Percentiles rank a stretch among this genome's conserved stretches.
Evolutionary conservation across 2,329 filamentous ascomycete genomes (phyloP).

Genomic region (Diaporthe sp.): DNA sequence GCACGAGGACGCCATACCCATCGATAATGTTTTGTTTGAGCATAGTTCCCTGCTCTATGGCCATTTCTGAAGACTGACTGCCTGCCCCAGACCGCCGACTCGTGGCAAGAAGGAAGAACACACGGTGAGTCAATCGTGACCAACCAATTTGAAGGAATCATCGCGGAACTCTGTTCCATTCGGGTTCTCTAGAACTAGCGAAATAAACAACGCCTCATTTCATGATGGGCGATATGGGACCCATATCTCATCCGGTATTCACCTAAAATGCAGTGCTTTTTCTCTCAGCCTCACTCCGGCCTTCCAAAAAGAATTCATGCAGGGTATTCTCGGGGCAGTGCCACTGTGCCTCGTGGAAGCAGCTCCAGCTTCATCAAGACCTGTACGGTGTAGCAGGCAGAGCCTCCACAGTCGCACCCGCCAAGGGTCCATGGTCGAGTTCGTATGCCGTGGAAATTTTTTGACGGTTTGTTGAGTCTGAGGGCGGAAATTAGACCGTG

Average conservation of each 20-base stretch:
- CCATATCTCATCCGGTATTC: constrained; percentile 23
- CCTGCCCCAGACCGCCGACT: background rate
- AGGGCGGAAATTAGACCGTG: constrained; percentile 70
- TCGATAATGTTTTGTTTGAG: background rate
- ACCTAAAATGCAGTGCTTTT: constrained; percentile 31
- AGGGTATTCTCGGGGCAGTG: constrained; percentile 32
- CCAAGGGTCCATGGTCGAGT: background rate
- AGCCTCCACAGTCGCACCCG: background rate
- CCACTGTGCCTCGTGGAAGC: constrained; percentile 23
- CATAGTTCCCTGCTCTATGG: too few species aligned
- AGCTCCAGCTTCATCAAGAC: background rate
- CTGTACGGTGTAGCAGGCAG: background rate
- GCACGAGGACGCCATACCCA: background rate
- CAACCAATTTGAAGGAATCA: background rate
- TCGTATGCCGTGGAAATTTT: constrained; percentile 12
- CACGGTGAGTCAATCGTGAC: background rate
- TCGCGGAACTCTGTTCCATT: constrained; percentile 3
- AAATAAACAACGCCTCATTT: constrained; percentile 27
- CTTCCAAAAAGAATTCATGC: constrained; percentile 30
- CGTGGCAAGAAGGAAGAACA: background rate
- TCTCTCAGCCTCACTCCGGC: background rate
- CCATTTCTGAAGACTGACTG: background rate
- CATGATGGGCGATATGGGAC: constrained; percentile 28
- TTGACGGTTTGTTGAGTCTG: constrained; percentile 12
- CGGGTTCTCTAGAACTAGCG: constrained; percentile 22